These are phyloP conservation scores for Pestalotiopsis fici DNA, from an alignment of 2,329 filamentous ascomycete species.

Conservation along the genomic window DNA sequence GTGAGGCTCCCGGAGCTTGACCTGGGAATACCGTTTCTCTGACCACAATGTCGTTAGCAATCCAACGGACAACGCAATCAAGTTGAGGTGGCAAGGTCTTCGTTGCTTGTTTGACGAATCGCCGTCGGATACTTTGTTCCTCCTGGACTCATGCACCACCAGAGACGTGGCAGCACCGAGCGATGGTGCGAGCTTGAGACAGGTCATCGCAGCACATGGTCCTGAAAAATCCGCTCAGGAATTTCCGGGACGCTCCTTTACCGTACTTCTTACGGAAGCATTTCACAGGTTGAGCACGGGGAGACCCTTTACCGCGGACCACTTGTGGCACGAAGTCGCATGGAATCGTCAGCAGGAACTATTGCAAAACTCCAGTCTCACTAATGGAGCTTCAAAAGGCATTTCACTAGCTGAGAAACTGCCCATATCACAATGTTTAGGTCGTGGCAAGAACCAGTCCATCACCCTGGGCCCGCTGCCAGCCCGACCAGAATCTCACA, in stretches of 20 bases:
- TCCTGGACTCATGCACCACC: slow-evolving; percentile 64
- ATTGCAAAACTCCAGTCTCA: slow-evolving; percentile 39
- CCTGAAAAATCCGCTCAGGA: slow-evolving; percentile 51
- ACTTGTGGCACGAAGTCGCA: slow-evolving; percentile 57
- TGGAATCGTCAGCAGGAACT: slow-evolving; percentile 45
- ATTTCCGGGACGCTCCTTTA: slow-evolving; percentile 55
- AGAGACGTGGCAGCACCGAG: slow-evolving; percentile 51
- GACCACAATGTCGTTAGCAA: slow-evolving; percentile 48
- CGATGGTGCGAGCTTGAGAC: slow-evolving; percentile 57
- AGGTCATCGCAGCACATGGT: slow-evolving; percentile 62
- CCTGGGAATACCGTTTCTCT: slow-evolving; percentile 28
- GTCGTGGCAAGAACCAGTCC: slow-evolving; percentile 52
- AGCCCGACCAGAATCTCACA: slow-evolving; percentile 26
- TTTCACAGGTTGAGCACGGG: slow-evolving; percentile 53
- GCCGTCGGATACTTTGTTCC: slow-evolving; percentile 61
- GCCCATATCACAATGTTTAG: slow-evolving; percentile 58
- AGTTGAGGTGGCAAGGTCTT: slow-evolving; percentile 65
- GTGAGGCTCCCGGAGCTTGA: slow-evolving; percentile 42
- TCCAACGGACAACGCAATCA: slow-evolving; percentile 56
- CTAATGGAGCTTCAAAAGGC: slow-evolving; percentile 45
- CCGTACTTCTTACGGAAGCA: slow-evolving; percentile 56
- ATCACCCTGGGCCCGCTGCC: slow-evolving; percentile 53
- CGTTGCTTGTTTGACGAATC: slow-evolving; percentile 64
- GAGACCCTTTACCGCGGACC: slow-evolving; percentile 57
- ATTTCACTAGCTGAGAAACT: slow-evolving; percentile 34